Evolutionary conservation across 2,329 filamentous ascomycete genomes (phyloP).

Genomic region (Ceratocystis variospora): DNA sequence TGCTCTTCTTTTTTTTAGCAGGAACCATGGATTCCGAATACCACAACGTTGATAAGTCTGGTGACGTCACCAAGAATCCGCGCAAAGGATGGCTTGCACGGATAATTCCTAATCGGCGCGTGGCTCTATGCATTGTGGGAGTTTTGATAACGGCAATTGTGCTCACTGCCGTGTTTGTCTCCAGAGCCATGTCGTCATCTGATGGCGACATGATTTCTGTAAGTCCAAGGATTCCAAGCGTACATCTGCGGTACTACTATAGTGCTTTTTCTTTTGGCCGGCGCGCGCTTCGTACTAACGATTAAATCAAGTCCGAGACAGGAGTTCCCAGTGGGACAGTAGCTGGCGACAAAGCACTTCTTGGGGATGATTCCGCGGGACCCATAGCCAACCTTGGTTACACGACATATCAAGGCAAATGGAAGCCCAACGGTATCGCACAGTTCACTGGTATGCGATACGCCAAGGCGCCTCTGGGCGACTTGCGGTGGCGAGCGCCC

Average conservation of each 20-base stretch:
- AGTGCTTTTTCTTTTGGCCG: background rate
- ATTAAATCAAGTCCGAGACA: background rate
- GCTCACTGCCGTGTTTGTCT: background rate
- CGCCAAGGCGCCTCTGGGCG: slow-evolving; percentile 28
- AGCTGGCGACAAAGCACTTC: background rate
- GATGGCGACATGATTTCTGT: background rate
- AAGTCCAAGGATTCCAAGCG: background rate
- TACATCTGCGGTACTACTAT: too few relatives aligned
- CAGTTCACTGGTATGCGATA: slow-evolving; percentile 29
- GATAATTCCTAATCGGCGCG: background rate
- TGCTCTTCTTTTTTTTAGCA: background rate
- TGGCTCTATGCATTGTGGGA: background rate
- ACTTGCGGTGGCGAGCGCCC: slow-evolving; percentile 29
- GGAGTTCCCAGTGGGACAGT: slow-evolving; percentile 8
- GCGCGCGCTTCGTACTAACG: background rate
- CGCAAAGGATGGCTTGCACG: background rate
- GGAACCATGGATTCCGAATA: background rate
- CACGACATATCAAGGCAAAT: slow-evolving; percentile 11
- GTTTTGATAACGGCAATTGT: background rate
- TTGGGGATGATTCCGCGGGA: background rate
- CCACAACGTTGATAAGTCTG: background rate
- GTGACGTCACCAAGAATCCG: background rate
- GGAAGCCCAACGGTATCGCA: slow-evolving; percentile 13
- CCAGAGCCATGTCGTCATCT: background rate
- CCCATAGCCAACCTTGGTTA: slow-evolving; percentile 8